These are phyloP conservation scores for Pholiota microspora DNA, from an alignment of 768 basidiomycete genomes.

Conservation along the genomic window DNA sequence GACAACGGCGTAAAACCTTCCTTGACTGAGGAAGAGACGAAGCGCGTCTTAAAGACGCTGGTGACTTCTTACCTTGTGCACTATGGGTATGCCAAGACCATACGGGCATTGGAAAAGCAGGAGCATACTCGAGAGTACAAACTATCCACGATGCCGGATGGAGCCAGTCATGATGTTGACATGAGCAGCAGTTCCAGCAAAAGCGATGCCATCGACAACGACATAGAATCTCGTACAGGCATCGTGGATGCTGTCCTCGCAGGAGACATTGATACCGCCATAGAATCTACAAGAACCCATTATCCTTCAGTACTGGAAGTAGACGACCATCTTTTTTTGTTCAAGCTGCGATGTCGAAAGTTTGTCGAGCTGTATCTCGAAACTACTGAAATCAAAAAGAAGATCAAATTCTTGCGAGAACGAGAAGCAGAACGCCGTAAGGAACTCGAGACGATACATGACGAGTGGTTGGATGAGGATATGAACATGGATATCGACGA, in stretches of 20 bases:
- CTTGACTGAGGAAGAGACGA: constrained; percentile 49
- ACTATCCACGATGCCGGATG: not conserved
- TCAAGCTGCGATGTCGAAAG: constrained; percentile 81
- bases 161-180: constrained; percentile 42
- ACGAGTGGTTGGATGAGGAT: constrained; percentile 37
- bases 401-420: constrained; percentile 40
- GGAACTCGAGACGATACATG: constrained; percentile 19
- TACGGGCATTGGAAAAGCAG: constrained; percentile 62
- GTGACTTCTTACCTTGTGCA: constrained; percentile 81
- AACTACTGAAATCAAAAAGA: constrained; percentile 67
- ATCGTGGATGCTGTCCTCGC: constrained; percentile 66
- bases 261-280: constrained; percentile 71
- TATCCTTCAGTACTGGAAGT: constrained; percentile 66
- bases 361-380: constrained; percentile 81
- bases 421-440: constrained; percentile 21
- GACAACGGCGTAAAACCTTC: constrained; percentile 22
- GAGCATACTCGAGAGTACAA: constrained; percentile 12
- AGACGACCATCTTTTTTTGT: constrained; percentile 69
- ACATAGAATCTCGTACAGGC: constrained; percentile 65
- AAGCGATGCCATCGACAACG: constrained; percentile 35
- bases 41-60: constrained; percentile 65
- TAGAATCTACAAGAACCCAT: constrained; percentile 50
- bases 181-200: constrained; percentile 35
- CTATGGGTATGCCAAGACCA: constrained; percentile 77
- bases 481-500: constrained; percentile 67